Conservation (phyloP, 257 asterid genomes). For the Petrea volubilis region DNA sequence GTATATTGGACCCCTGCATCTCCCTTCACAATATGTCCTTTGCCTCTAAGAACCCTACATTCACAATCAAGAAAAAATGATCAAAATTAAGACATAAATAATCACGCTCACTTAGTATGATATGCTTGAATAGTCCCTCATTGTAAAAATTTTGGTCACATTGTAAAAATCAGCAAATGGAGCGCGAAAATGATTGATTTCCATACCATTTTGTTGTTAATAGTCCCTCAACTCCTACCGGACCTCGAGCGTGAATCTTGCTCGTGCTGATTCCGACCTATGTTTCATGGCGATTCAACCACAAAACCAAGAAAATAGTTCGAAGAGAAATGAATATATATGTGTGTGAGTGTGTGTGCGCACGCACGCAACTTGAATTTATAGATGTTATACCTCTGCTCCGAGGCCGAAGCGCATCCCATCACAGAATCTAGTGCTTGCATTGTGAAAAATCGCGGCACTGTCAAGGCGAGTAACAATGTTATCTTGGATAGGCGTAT, state of each 20-base stretch:
- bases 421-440: constrained; percentile 76
- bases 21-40: constrained; percentile 39
- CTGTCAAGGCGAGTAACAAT: constrained; percentile 33
- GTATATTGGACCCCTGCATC: constrained; percentile 37
- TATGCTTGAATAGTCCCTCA: no score
- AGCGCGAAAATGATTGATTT: neutral
- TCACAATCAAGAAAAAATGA: neutral
- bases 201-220: constrained; percentile 61
- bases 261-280: constrained; percentile 79
- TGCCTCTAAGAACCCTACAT: constrained; percentile 39
- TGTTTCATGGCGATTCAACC: neutral
- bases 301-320: neutral
- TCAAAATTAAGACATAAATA: neutral
- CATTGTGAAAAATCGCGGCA: constrained; percentile 73
- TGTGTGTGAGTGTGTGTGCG: no score
- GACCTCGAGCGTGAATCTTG: constrained; percentile 77
- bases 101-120: no score
- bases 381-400: constrained; percentile 41
- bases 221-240: constrained; percentile 75
- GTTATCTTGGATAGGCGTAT: neutral
- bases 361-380: no score
- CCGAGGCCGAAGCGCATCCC: constrained; percentile 84
- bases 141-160: no score
- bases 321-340: neutral
- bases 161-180: neutral